Percentiles rank a stretch among this genome's conserved stretches.
phyloP scores from a whole-genome alignment of 116 monocot species.

The Cymodocea nodosa region DNA sequence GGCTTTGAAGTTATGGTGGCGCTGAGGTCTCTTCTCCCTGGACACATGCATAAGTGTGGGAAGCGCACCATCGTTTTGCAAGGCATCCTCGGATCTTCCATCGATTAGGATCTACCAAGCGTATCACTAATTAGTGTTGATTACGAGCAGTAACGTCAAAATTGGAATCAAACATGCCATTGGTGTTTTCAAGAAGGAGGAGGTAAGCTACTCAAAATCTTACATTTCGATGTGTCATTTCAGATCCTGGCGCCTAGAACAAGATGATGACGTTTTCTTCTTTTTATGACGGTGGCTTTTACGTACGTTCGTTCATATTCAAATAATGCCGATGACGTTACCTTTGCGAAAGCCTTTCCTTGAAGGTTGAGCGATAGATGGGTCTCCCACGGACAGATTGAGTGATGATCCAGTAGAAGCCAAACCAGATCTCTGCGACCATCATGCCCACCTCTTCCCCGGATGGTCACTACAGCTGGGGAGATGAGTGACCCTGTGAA shows the following conservation, averaged over 20 bases:
- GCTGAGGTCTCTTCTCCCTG: conserved; percentile 39
- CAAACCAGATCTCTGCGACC: conserved; percentile 49
- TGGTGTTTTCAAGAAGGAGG: no score
- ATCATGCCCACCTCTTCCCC: conserved; percentile 19
- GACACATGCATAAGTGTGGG: conserved; percentile 64
- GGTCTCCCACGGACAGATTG: conserved; percentile 5
- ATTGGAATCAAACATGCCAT: no score
- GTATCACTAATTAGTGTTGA: no score
- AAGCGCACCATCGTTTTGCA: conserved; percentile 18
- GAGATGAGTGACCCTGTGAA: conserved; percentile 10
- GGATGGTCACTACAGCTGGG: background rate
- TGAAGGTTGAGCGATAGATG: background rate
- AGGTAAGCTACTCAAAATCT: no score
- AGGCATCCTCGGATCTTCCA: conserved; percentile 19
- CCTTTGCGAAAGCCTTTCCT: background rate
- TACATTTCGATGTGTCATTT: no score
- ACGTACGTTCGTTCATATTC: no score
- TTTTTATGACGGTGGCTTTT: no score
- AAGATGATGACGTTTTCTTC: no score
- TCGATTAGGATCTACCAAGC: conserved; percentile 47
- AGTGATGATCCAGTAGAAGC: conserved; percentile 21
- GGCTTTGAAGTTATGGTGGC: conserved; percentile 69
- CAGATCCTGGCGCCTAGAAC: no score
- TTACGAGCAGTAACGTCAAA: no score
- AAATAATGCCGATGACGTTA: no score